A percentile compares a stretch with the other conserved stretches of the same genome.
phyloP scores from a whole-genome alignment of 2,329 filamentous ascomycete genomes.

The Seiridium cupressi region DNA sequence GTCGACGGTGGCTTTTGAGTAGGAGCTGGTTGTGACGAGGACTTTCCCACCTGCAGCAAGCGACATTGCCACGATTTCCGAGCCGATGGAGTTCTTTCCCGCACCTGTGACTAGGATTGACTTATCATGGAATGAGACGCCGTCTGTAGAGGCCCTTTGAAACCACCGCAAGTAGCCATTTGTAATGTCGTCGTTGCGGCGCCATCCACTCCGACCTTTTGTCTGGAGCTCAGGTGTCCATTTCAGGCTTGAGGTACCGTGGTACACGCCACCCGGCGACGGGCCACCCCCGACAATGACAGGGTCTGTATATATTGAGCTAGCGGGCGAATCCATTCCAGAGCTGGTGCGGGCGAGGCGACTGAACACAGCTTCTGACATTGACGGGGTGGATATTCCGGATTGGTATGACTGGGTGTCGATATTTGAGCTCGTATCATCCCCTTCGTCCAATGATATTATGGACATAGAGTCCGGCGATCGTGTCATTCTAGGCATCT shows the following conservation, averaged over 20 bases:
- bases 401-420: background rate
- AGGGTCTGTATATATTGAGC: background rate
- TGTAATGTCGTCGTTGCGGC: slow-evolving; percentile 9
- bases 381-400: background rate
- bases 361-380: slow-evolving; percentile 3
- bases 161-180: slow-evolving; percentile 11
- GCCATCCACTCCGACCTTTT: slow-evolving; percentile 9
- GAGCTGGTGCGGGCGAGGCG: background rate
- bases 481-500: background rate
- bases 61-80: slow-evolving; percentile 27
- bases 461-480: background rate
- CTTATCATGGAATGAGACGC: slow-evolving; percentile 27
- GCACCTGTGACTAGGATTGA: slow-evolving; percentile 34
- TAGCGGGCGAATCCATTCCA: background rate
- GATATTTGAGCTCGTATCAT: background rate
- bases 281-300: background rate
- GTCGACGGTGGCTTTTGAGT: slow-evolving; percentile 22
- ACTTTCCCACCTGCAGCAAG: slow-evolving; percentile 33
- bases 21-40: slow-evolving; percentile 35
- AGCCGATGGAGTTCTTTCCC: slow-evolving; percentile 33
- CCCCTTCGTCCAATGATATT: background rate
- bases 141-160: slow-evolving; percentile 6
- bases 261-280: background rate
- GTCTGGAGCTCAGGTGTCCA: slow-evolving; percentile 10
- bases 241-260: background rate